Percentiles rank a stretch among this genome's conserved stretches.
These are phyloP conservation scores for Nemophila menziesii DNA, from an alignment of 257 asterid genomes.

Conservation along the genomic window DNA sequence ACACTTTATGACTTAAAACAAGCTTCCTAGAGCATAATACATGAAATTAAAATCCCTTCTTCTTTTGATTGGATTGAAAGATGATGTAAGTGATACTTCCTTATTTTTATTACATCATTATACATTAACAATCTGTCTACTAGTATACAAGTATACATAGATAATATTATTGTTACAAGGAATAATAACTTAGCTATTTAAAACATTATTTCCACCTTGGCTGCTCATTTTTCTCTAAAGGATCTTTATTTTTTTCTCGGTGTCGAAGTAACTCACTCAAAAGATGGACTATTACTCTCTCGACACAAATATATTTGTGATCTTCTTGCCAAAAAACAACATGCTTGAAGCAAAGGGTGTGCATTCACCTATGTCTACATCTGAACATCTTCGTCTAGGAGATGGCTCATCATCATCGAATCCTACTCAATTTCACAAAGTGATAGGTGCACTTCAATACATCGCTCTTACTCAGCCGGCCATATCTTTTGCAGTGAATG, in stretches of 20 bases:
- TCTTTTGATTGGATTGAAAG: background rate
- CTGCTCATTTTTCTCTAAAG: background rate
- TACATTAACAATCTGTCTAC: background rate
- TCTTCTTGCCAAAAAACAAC: background rate
- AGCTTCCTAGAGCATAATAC: background rate
- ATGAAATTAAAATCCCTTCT: background rate
- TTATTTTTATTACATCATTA: background rate
- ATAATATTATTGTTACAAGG: background rate
- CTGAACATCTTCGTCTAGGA: no score
- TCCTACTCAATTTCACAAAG: background rate
- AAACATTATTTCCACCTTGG: background rate
- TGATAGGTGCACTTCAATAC: background rate
- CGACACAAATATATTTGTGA: constrained; percentile 1
- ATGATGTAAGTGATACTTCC: background rate
- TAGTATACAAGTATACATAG: background rate
- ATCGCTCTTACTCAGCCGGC: background rate
- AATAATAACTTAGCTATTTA: background rate
- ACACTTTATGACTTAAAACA: no score
- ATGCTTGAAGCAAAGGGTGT: background rate
- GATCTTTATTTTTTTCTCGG: background rate
- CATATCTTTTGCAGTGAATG: no score
- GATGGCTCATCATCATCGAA: background rate
- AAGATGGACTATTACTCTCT: background rate
- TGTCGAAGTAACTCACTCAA: background rate
- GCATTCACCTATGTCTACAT: no score